phyloP scores from a whole-genome alignment of 768 basidiomycete species.

The Leccinum aurantiacum region DNA sequence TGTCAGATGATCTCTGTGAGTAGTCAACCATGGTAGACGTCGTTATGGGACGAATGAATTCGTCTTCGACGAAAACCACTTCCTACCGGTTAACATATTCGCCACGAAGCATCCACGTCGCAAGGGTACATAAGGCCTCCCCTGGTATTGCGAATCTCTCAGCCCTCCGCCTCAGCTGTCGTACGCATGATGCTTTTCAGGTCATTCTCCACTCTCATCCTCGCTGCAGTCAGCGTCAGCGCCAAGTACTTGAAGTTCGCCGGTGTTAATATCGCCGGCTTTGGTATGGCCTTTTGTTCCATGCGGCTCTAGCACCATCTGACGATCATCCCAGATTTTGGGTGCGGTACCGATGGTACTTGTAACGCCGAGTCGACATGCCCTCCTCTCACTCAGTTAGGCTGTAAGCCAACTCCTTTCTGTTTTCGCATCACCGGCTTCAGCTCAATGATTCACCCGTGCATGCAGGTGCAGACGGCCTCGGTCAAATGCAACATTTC shows the following conservation, averaged over 20 bases:
- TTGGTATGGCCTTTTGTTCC: conserved; percentile 29
- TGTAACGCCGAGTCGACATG: conserved; percentile 39
- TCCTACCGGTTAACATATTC: conserved; percentile 11
- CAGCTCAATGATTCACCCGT: background rate
- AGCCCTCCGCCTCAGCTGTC: background rate
- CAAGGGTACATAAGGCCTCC: conserved; percentile 13
- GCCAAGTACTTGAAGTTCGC: conserved; percentile 33
- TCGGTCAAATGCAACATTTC: conserved; percentile 64
- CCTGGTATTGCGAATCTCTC: background rate
- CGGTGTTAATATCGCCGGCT: conserved; percentile 56
- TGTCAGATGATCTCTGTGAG: background rate
- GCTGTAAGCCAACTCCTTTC: conserved; percentile 30
- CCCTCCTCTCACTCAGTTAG: conserved; percentile 48
- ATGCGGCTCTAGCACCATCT: background rate
- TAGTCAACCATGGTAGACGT: background rate
- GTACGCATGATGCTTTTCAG: conserved; percentile 18
- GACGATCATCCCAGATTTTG: conserved; percentile 38
- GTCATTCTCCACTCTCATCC: conserved; percentile 13
- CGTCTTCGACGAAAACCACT: conserved; percentile 1
- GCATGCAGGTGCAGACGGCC: conserved; percentile 11
- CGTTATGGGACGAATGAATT: conserved; percentile 2
- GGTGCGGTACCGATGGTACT: conserved; percentile 45
- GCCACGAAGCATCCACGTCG: background rate
- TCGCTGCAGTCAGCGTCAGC: conserved; percentile 12
- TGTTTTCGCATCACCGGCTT: background rate